A percentile compares a stretch with the other conserved stretches of the same genome.
Conservation (phyloP, 306 rosid species). For the Inga leiocalycina region DNA sequence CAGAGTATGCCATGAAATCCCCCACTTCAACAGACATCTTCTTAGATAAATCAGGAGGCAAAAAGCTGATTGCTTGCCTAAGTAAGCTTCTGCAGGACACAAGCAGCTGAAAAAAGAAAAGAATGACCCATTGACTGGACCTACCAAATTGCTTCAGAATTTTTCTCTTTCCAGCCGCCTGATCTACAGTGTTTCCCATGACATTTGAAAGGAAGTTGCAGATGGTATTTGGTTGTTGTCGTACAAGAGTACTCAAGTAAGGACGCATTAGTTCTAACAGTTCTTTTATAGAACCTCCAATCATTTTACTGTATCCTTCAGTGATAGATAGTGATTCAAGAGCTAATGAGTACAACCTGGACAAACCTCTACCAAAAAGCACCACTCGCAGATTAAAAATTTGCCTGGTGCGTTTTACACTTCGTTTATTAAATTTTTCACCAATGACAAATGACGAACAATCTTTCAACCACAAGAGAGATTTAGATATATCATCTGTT, state of each 20-base stretch:
- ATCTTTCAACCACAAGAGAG: constrained; percentile 68
- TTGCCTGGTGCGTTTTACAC: constrained; percentile 4
- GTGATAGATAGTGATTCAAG: constrained; percentile 74
- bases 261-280: constrained; percentile 57
- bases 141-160: constrained; percentile 51
- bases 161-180: constrained; percentile 44
- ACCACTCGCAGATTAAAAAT: constrained; percentile 53
- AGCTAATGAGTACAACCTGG: constrained; percentile 70
- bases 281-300: constrained; percentile 65
- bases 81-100: constrained; percentile 69
- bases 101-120: constrained; percentile 76
- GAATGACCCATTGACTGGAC: constrained; percentile 70
- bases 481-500: constrained; percentile 64
- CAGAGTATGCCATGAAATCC: constrained; percentile 66
- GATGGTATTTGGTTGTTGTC: constrained; percentile 55
- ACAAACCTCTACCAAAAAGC: constrained; percentile 79
- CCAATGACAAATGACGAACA: constrained; percentile 39
- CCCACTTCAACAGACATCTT: constrained; percentile 67
- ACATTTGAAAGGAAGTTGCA: constrained; percentile 59
- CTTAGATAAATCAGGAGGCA: constrained; percentile 71
- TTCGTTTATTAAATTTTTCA: constrained; percentile 33
- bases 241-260: constrained; percentile 70
- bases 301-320: constrained; percentile 63
- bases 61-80: constrained; percentile 70
- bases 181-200: constrained; percentile 41